A percentile compares a stretch with the other conserved stretches of the same genome.
Conservation (phyloP, 257 asterid species). For the Nicotiana undulata region DNA sequence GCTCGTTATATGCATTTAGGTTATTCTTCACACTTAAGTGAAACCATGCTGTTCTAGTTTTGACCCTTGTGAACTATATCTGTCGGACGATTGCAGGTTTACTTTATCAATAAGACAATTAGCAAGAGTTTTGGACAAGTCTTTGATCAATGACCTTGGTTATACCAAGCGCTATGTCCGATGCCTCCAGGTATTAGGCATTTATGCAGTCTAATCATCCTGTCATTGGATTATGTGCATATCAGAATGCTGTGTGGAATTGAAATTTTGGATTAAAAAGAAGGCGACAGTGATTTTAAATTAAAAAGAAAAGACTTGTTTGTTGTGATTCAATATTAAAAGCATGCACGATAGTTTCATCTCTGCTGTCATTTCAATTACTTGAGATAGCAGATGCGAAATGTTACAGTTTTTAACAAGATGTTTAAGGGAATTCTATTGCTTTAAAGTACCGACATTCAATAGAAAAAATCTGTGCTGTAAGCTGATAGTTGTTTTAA, state of each 20-base stretch:
- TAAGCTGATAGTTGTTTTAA: no score
- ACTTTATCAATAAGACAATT: conserved; percentile 12
- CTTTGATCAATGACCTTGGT: conserved; percentile 18
- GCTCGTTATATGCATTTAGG: not conserved
- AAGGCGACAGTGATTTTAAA: not conserved
- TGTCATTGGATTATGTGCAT: not conserved
- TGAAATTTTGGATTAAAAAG: not conserved
- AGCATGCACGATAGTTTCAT: not conserved
- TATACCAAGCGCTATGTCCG: conserved; percentile 17
- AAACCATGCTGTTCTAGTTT: not conserved
- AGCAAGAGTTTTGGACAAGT: conserved; percentile 13
- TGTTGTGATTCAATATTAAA: not conserved
- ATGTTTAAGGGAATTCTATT: not conserved
- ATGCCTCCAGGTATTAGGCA: conserved; percentile 20
- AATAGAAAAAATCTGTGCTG: not conserved
- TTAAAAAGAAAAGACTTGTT: not conserved
- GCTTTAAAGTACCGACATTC: not conserved
- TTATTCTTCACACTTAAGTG: not conserved
- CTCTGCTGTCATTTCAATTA: not conserved
- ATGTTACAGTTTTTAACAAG: not conserved
- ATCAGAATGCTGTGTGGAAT: not conserved
- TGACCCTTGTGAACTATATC: not conserved
- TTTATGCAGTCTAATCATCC: not conserved
- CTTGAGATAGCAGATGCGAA: not conserved
- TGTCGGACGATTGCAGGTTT: conserved; percentile 6